Conservation (phyloP, 1,284 basidiomycete species). For the Fomitopsis schrenkii region DNA sequence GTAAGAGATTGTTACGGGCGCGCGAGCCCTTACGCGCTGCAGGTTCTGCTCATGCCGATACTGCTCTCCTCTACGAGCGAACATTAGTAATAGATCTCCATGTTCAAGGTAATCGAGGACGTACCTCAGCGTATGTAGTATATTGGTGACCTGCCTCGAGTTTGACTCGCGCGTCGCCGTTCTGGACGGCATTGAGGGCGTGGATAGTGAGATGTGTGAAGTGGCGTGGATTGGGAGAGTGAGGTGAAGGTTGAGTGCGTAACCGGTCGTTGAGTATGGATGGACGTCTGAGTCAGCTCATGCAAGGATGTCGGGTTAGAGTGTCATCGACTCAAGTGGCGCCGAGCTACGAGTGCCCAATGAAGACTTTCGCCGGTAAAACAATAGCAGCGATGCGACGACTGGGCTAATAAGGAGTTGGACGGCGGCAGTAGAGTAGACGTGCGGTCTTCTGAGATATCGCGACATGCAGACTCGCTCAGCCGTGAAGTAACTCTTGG, state of each 20-base stretch:
- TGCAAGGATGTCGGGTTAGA: background rate
- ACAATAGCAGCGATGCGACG: too few relatives aligned
- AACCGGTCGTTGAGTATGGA: background rate
- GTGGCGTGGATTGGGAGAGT: background rate
- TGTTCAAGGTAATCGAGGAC: constrained; percentile 5
- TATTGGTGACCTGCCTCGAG: constrained; percentile 37
- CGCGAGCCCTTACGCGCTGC: constrained; percentile 31
- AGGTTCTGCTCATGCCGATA: constrained; percentile 60
- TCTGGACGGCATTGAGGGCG: background rate
- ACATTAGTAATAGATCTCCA: background rate
- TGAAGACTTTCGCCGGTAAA: background rate
- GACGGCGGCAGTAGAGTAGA: too few relatives aligned
- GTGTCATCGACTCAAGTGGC: background rate
- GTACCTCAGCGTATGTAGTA: constrained; percentile 47
- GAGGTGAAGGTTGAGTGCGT: background rate
- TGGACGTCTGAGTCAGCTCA: background rate
- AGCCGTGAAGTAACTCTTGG: too few relatives aligned
- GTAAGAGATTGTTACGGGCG: constrained; percentile 24
- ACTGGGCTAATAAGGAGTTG: too few relatives aligned
- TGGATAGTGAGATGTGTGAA: background rate
- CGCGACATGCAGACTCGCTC: too few relatives aligned
- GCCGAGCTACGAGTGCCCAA: background rate
- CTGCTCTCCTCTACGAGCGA: constrained; percentile 53
- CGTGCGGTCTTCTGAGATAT: too few relatives aligned
- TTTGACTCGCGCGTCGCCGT: background rate